Conservation (phyloP, 2,329 filamentous ascomycete species). For the Sclerotinia glacialis region DNA sequence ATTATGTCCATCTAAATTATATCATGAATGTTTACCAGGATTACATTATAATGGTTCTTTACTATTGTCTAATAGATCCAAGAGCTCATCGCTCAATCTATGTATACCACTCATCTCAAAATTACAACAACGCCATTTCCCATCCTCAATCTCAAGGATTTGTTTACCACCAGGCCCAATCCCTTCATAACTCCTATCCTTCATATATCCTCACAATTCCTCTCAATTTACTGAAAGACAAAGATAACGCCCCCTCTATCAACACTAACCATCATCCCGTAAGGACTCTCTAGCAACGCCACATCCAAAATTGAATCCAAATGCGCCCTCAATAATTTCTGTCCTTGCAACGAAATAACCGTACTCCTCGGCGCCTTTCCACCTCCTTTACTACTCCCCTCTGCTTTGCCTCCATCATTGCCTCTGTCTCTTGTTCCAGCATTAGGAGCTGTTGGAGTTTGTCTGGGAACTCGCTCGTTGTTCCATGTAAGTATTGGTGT, state of each 20-base stretch:
- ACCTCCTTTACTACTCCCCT: constrained; percentile 34
- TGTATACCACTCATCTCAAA: constrained; percentile 8
- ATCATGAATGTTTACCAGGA: background rate
- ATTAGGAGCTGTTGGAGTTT: constrained; percentile 37
- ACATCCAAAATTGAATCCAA: constrained; percentile 86
- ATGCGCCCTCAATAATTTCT: constrained; percentile 80
- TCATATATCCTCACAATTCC: background rate
- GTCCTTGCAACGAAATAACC: constrained; percentile 84
- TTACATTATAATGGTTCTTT: background rate
- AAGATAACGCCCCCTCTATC: constrained; percentile 88
- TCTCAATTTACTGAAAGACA: constrained; percentile 55
- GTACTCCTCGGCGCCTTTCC: constrained; percentile 66
- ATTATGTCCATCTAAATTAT: background rate
- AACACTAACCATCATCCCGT: constrained; percentile 87
- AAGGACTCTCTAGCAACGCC: constrained; percentile 82
- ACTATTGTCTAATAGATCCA: background rate
- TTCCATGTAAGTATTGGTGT: constrained; percentile 63
- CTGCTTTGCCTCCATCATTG: constrained; percentile 32
- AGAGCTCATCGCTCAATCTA: constrained; percentile 1
- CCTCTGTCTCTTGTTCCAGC: constrained; percentile 30
- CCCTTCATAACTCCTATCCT: constrained; percentile 24
- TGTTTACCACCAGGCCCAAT: constrained; percentile 21
- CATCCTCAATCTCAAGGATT: background rate
- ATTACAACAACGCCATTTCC: background rate
- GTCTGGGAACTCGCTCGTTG: constrained; percentile 50